phyloP scores from a whole-genome alignment of 2,329 filamentous ascomycete genomes.

The Trichophyton simii region DNA sequence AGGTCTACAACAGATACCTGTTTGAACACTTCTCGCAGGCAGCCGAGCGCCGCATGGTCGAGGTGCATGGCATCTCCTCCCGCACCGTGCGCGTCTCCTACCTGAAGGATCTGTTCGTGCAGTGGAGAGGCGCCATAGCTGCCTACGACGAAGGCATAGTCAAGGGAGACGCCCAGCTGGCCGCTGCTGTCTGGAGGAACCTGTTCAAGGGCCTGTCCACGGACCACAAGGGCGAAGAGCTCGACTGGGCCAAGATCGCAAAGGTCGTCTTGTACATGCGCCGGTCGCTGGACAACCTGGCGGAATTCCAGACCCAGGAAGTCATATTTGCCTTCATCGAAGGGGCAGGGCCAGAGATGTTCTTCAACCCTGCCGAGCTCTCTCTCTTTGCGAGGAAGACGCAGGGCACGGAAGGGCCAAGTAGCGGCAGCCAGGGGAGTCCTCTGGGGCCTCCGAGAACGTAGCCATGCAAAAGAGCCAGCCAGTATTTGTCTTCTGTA shows the following conservation, averaged over 20 bases:
- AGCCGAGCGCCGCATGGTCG: conserved; percentile 57
- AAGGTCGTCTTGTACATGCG: conserved; percentile 53
- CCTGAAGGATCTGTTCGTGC: conserved; percentile 77
- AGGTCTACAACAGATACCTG: conserved; percentile 76
- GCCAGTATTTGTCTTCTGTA: neutral
- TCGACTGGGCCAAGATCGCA: conserved; percentile 50
- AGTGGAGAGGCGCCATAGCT: conserved; percentile 78
- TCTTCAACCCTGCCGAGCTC: neutral
- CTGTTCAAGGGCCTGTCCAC: conserved; percentile 60
- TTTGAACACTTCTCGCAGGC: conserved; percentile 72
- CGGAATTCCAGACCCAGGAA: neutral
- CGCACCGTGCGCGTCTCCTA: conserved; percentile 47
- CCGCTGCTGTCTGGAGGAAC: conserved; percentile 79
- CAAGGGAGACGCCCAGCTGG: conserved; percentile 36
- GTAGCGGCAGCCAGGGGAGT: neutral
- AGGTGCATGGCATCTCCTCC: conserved; percentile 38
- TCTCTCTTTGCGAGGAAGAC: neutral
- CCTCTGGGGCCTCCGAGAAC: too few relatives aligned
- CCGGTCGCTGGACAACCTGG: conserved; percentile 41
- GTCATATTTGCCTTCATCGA: neutral
- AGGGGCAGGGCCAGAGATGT: neutral
- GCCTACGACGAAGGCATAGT: conserved; percentile 43
- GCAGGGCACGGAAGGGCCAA: neutral
- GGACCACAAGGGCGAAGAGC: conserved; percentile 32
- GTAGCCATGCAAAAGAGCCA: too few relatives aligned